A percentile compares a stretch with the other conserved stretches of the same genome.
Conservation (phyloP, 2,329 filamentous ascomycete species). For the Phialophora macrospora region DNA sequence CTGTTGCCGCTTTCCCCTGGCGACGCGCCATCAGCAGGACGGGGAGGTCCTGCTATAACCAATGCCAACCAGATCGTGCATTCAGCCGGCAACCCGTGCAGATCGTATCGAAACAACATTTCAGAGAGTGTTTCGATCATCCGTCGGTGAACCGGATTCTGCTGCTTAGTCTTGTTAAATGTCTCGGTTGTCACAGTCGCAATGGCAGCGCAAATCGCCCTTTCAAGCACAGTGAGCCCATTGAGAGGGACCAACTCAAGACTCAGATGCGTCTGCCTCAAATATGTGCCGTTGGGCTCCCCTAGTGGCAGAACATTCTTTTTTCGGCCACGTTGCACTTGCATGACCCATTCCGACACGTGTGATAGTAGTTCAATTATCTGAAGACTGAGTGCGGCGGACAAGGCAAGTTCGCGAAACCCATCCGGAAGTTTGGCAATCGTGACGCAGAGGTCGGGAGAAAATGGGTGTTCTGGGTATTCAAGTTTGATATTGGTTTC, state of each 20-base stretch:
- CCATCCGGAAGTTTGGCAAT: slow-evolving; percentile 24
- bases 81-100: slow-evolving; percentile 1
- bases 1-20: background rate
- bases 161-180: slow-evolving; percentile 8
- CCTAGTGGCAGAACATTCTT: slow-evolving; percentile 14
- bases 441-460: slow-evolving; percentile 20
- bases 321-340: slow-evolving; percentile 7
- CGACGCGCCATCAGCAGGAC: background rate
- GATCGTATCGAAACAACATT: slow-evolving; percentile 10
- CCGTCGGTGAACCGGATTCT: slow-evolving; percentile 17
- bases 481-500: slow-evolving; percentile 19
- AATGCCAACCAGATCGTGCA: slow-evolving; percentile 18
- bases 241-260: slow-evolving; percentile 14
- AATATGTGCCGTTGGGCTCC: slow-evolving; percentile 19
- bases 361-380: slow-evolving; percentile 12
- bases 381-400: slow-evolving; percentile 8
- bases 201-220: slow-evolving; percentile 8
- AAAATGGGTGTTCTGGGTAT: slow-evolving; percentile 25
- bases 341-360: slow-evolving; percentile 14
- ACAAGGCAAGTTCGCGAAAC: slow-evolving; percentile 19
- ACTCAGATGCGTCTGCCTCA: slow-evolving; percentile 15
- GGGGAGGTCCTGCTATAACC: slow-evolving; percentile 17
- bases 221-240: slow-evolving; percentile 10
- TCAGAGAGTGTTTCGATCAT: slow-evolving; percentile 18
- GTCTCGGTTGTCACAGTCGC: slow-evolving; percentile 11